phyloP scores from a whole-genome alignment of 129 eudicot genomes.

The Helichrysum umbraculigerum region DNA sequence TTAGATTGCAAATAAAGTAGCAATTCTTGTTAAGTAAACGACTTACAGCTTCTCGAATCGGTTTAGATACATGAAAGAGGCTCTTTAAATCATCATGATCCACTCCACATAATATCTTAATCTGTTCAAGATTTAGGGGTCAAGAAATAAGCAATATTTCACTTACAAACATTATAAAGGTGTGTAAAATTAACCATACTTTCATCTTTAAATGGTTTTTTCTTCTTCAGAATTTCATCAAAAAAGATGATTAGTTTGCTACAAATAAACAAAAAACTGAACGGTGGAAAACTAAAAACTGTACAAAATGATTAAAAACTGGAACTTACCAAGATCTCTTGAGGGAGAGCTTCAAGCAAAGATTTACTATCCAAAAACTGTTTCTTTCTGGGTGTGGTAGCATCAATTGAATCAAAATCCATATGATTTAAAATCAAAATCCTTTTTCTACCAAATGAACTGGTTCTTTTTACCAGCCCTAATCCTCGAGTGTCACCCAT shows the following conservation, averaged over 20 bases:
- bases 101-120: slow-evolving; percentile 61
- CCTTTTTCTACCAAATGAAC: slow-evolving; percentile 39
- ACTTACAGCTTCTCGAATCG: slow-evolving; percentile 64
- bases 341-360: slow-evolving; percentile 55
- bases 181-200: not conserved
- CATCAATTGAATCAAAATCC: slow-evolving; percentile 28
- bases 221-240: not conserved
- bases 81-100: slow-evolving; percentile 67
- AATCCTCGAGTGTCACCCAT: slow-evolving; percentile 26
- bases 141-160: not conserved
- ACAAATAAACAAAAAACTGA: not conserved
- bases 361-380: slow-evolving; percentile 31
- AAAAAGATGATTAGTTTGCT: not conserved
- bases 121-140: slow-evolving; percentile 30
- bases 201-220: too few relatives aligned
- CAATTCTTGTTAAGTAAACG: not conserved
- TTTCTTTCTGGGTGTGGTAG: slow-evolving; percentile 27
- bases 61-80: slow-evolving; percentile 51
- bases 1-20: not conserved
- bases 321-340: slow-evolving; percentile 52
- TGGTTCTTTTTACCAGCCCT: slow-evolving; percentile 30
- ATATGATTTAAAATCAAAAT: slow-evolving; percentile 32
- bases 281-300: not conserved
- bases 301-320: not conserved
- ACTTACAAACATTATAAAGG: not conserved